A percentile compares a stretch with the other conserved stretches of the same genome.
Conservation (phyloP, 2,329 filamentous ascomycete species). For the Penicillium hesseltinei region DNA sequence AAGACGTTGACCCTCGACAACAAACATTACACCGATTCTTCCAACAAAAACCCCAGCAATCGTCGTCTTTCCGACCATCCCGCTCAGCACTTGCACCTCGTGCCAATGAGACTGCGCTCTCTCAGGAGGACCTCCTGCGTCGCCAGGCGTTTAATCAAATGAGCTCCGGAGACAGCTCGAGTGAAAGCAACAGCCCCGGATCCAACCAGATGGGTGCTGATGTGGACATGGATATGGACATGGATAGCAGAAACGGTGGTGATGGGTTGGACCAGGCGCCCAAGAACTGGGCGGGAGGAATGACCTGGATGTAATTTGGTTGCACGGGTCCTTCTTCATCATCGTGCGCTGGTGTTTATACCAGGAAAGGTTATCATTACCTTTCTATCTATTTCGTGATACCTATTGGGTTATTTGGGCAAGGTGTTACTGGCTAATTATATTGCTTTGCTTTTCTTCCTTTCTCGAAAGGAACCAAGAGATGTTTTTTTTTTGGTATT, state of each 20-base stretch:
- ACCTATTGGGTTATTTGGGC: not conserved
- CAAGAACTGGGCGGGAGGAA: constrained; percentile 28
- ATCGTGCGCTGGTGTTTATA: constrained; percentile 12
- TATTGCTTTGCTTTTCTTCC: not conserved
- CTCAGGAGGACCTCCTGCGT: constrained; percentile 20
- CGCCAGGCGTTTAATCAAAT: constrained; percentile 18
- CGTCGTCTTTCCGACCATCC: constrained; percentile 17
- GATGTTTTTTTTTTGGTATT: not conserved
- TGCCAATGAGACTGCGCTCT: constrained; percentile 20
- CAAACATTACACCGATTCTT: constrained; percentile 44
- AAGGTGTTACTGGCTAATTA: not conserved
- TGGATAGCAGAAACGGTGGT: constrained; percentile 16
- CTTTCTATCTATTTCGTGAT: not conserved
- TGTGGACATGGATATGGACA: constrained; percentile 35
- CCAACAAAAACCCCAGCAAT: constrained; percentile 25
- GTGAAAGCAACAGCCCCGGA: constrained; percentile 24
- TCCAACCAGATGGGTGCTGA: constrained; percentile 24
- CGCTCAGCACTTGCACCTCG: constrained; percentile 24
- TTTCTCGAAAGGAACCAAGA: not conserved
- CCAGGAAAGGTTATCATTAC: not conserved
- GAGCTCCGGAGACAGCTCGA: constrained; percentile 17
- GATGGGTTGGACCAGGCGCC: constrained; percentile 19
- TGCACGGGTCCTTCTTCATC: not conserved
- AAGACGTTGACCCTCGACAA: constrained; percentile 39
- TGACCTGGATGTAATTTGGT: constrained; percentile 33